These are phyloP conservation scores for Paramecium bursaria DNA, from an alignment of 73 alveolate genomes.

Conservation along the genomic window DNA sequence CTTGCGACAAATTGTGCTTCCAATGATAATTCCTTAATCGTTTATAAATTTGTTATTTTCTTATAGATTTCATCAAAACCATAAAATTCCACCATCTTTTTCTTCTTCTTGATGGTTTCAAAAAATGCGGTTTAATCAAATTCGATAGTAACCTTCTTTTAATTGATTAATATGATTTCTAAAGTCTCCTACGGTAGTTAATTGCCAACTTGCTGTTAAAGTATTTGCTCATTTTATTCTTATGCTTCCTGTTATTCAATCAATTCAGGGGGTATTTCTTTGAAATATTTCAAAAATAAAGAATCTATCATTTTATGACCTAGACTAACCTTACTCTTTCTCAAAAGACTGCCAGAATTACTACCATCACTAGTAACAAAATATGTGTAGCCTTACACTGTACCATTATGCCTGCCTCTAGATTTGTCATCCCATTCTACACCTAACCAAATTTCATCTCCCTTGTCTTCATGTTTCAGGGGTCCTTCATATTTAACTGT, in stretches of 20 bases:
- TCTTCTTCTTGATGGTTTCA: conserved; percentile 66
- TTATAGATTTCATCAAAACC: conserved; percentile 65
- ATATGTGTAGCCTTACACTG: conserved; percentile 91
- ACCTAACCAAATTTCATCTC: conserved; percentile 94
- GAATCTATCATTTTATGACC: conserved; percentile 62
- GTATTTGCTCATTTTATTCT: neutral
- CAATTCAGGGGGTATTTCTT: conserved; percentile 63
- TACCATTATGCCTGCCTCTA: conserved; percentile 94
- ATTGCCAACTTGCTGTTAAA: neutral
- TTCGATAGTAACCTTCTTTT: conserved; percentile 59
- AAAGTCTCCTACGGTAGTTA: neutral
- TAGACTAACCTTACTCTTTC: conserved; percentile 57
- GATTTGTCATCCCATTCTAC: conserved; percentile 95
- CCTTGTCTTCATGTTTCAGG: conserved; percentile 78
- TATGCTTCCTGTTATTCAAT: neutral
- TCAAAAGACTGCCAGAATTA: conserved; percentile 66
- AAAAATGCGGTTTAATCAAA: conserved; percentile 64
- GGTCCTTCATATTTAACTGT: conserved; percentile 84
- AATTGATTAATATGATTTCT: conserved; percentile 16
- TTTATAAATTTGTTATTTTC: conserved; percentile 45
- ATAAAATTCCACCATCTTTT: conserved; percentile 65
- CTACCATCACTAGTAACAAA: conserved; percentile 68
- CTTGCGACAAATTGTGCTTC: conserved; percentile 64
- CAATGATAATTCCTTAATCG: conserved; percentile 49
- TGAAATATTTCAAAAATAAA: conserved; percentile 63